Evolutionary conservation across 2,329 filamentous ascomycete species (phyloP).

Genomic region (Epichloe glyceriae): DNA sequence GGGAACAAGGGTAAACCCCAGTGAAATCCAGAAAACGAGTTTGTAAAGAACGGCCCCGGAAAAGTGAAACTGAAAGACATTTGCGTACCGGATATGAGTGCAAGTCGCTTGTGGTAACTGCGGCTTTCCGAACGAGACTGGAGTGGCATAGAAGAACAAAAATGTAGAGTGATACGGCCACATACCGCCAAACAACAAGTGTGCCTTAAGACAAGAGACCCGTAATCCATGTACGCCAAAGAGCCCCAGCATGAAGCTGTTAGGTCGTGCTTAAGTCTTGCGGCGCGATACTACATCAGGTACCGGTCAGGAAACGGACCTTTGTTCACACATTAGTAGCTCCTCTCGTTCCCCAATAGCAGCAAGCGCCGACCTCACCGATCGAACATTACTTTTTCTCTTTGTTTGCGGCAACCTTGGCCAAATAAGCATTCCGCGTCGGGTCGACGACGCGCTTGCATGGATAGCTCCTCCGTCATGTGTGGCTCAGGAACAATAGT

Average conservation of each 20-base stretch:
- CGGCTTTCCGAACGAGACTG: neutral
- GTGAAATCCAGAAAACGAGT: neutral
- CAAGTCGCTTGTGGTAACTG: neutral
- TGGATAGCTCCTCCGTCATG: neutral
- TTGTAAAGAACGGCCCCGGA: neutral
- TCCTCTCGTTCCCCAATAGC: neutral
- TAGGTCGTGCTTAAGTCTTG: neutral
- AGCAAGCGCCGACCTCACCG: neutral
- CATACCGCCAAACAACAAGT: neutral
- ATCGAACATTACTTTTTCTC: neutral
- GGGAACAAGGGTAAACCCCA: neutral
- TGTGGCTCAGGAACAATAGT: neutral
- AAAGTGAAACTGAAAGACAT: neutral
- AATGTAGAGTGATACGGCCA: neutral
- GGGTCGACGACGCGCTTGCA: neutral
- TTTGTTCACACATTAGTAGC: neutral
- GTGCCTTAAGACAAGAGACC: neutral
- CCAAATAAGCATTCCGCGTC: neutral
- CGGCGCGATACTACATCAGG: neutral
- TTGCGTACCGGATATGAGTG: neutral
- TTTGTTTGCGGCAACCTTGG: neutral
- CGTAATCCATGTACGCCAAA: neutral
- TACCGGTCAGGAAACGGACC: conserved; percentile 1
- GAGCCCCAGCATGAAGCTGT: neutral
- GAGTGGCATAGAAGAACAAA: neutral